phyloP scores from a whole-genome alignment of 768 basidiomycete genomes.

The Erythrobasidium yunnanense region DNA sequence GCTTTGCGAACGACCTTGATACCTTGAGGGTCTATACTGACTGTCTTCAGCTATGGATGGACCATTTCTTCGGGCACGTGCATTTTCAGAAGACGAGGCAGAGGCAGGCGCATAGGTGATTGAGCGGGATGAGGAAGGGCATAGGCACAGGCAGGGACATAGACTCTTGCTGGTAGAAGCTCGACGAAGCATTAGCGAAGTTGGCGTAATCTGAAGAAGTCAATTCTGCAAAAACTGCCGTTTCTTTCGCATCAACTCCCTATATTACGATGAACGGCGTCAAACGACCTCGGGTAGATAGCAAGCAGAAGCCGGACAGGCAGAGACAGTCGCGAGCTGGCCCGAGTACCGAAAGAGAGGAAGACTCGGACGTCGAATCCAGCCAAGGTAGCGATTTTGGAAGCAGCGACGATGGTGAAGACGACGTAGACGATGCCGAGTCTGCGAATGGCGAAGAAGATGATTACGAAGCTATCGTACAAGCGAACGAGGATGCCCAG shows the following conservation, averaged over 20 bases:
- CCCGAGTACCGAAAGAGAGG: constrained; percentile 1
- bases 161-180: background rate
- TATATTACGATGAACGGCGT: too few species aligned
- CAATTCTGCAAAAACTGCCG: background rate
- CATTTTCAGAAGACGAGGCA: too few species aligned
- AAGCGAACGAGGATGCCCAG: constrained; percentile 22
- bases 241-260: background rate
- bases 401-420: background rate
- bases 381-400: background rate
- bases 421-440: constrained; percentile 12
- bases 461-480: constrained; percentile 22
- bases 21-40: too few species aligned
- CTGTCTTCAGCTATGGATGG: too few species aligned
- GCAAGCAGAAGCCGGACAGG: background rate
- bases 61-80: too few species aligned
- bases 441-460: background rate
- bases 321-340: background rate
- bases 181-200: background rate
- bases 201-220: background rate
- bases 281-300: too few species aligned
- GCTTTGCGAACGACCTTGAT: too few species aligned
- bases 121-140: too few species aligned
- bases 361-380: background rate
- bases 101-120: too few species aligned
- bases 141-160: background rate